Evolutionary conservation across 257 asterid species (phyloP).

Genomic region (Salvia splendens): DNA sequence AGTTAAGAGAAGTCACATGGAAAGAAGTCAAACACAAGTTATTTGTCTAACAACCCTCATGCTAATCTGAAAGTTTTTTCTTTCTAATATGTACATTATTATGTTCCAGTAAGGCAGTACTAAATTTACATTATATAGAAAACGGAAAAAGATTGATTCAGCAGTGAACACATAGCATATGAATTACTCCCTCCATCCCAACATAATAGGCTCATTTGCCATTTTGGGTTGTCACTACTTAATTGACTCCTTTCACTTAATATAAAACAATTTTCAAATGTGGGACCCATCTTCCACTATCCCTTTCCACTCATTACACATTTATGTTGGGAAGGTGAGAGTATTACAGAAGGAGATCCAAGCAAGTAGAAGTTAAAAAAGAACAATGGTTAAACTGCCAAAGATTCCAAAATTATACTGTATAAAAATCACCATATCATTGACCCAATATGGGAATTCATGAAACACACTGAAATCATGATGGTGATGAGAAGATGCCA

Average conservation of each 20-base stretch:
- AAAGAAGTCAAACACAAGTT: background rate
- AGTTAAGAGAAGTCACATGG: background rate
- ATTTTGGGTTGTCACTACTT: no score
- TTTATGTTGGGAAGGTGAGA: no score
- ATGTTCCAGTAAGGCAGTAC: background rate
- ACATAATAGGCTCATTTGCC: no score
- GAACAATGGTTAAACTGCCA: background rate
- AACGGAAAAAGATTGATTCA: background rate
- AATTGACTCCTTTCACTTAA: no score
- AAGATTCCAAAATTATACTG: background rate
- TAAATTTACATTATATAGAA: no score
- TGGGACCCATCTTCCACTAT: no score
- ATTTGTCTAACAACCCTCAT: background rate
- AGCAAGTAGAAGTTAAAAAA: background rate
- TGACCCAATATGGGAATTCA: background rate
- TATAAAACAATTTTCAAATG: no score
- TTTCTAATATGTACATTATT: background rate
- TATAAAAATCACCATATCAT: background rate
- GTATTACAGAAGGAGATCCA: background rate
- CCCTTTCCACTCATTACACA: no score
- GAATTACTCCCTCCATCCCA: background rate
- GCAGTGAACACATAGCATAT: background rate
- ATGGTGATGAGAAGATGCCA: background rate
- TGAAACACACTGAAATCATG: slow-evolving; percentile 1
- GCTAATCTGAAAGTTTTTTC: slow-evolving; percentile 1